A percentile compares a stretch with the other conserved stretches of the same genome.
phyloP scores from a whole-genome alignment of 2,329 filamentous ascomycete species.

The Aspergillus calidoustus region DNA sequence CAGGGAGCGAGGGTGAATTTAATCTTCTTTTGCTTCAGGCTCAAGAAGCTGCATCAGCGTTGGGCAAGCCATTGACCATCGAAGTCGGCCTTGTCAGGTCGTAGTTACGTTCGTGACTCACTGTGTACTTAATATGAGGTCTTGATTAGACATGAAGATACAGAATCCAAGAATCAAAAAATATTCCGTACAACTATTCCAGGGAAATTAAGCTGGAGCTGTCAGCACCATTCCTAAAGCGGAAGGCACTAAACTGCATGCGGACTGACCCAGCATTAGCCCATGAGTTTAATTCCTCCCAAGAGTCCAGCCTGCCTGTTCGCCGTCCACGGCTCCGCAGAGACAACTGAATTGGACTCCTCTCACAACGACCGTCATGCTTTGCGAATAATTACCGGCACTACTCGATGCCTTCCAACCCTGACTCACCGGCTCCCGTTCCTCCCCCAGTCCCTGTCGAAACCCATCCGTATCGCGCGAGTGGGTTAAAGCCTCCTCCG shows the following conservation, averaged over 20 bases:
- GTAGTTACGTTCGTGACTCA: background rate
- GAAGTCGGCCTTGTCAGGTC: conserved; percentile 18
- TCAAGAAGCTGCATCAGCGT: background rate
- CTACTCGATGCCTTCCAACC: conserved; percentile 40
- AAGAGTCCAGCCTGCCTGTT: background rate
- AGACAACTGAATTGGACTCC: background rate
- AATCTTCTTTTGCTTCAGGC: conserved; percentile 25
- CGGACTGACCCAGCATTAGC: conserved; percentile 1
- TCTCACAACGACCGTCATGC: conserved; percentile 30
- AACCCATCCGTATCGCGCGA: conserved; percentile 50
- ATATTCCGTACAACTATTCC: background rate
- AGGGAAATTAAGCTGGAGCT: background rate
- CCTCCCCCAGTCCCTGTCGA: conserved; percentile 52
- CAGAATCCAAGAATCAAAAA: background rate
- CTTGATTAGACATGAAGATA: background rate
- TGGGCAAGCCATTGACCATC: conserved; percentile 11
- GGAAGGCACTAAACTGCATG: conserved; percentile 13
- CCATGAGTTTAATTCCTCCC: conserved; percentile 5
- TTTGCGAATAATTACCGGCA: conserved; percentile 31
- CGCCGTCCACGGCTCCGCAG: background rate
- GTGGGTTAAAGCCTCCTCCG: conserved; percentile 40
- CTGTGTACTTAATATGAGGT: background rate
- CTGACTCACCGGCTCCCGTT: conserved; percentile 41
- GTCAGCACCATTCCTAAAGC: conserved; percentile 2
- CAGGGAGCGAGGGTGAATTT: conserved; percentile 28